Conservation (phyloP, 2,329 filamentous ascomycete species). For the Stagonosporopsis chrysanthemi region DNA sequence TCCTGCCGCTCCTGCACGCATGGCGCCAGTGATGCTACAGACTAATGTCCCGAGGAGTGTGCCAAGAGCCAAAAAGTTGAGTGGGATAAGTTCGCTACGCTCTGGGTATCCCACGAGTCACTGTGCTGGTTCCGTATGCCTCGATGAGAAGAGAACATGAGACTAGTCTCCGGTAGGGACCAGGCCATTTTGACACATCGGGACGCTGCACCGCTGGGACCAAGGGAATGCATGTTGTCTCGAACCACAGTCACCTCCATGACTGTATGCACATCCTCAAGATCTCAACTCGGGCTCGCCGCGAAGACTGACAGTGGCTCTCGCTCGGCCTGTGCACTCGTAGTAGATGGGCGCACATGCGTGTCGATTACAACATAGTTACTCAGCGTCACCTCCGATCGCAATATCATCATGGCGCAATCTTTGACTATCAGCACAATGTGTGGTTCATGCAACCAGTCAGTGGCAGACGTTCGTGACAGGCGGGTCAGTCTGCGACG, state of each 20-base stretch:
- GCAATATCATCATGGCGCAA: background rate
- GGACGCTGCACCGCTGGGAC: background rate
- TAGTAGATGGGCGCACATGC: background rate
- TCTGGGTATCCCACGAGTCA: background rate
- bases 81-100: background rate
- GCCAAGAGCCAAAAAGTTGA: background rate
- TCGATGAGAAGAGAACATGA: background rate
- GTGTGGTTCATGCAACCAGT: background rate
- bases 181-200: background rate
- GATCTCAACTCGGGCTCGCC: no score
- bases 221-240: background rate
- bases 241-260: no score
- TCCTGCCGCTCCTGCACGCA: background rate
- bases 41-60: background rate
- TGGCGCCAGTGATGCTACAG: background rate
- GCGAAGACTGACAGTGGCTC: background rate
- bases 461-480: background rate
- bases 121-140: background rate
- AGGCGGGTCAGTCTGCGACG: background rate
- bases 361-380: background rate
- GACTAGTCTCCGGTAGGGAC: background rate
- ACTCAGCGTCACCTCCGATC: no score
- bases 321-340: background rate
- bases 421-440: background rate
- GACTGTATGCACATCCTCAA: no score